Conservation (phyloP, 164 flowering plant species). For the Hamamelis virginiana region DNA sequence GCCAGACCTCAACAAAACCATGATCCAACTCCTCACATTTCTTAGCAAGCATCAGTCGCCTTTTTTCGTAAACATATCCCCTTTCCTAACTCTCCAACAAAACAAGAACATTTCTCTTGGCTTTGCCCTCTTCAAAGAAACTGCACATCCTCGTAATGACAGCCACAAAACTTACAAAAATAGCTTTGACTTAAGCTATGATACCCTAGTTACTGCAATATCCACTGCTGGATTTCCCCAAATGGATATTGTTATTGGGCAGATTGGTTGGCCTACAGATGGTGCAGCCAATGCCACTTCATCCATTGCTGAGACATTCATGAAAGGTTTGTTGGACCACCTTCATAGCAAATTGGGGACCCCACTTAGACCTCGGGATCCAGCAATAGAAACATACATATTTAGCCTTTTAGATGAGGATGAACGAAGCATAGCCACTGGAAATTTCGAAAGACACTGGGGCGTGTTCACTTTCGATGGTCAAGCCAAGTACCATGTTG, state of each 20-base stretch:
- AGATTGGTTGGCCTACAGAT: conserved; percentile 96
- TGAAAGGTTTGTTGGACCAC: conserved; percentile 61
- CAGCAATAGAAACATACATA: conserved; percentile 61
- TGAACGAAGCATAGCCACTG: conserved; percentile 49
- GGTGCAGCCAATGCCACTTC: conserved; percentile 75
- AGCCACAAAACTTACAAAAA: conserved; percentile 59
- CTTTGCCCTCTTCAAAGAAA: conserved; percentile 60
- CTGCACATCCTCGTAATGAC: conserved; percentile 52
- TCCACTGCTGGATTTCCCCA: conserved; percentile 54
- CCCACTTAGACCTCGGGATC: conserved; percentile 57
- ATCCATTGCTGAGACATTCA: conserved; percentile 56
- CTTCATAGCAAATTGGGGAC: conserved; percentile 62
- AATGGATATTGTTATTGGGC: conserved; percentile 59
- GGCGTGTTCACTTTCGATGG: conserved; percentile 93
- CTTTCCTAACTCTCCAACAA: conserved; percentile 56
- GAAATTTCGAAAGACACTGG: conserved; percentile 84
- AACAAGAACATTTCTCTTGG: conserved; percentile 66
- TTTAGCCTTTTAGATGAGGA: conserved; percentile 80
- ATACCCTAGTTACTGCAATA: conserved; percentile 61
- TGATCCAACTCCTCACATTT: conserved; percentile 73
- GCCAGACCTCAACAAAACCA: conserved; percentile 77
- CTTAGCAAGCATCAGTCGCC: conserved; percentile 67
- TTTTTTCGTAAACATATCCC: conserved; percentile 66
- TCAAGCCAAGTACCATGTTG: conserved; percentile 73
- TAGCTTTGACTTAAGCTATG: conserved; percentile 64